These are phyloP conservation scores for Fusarium sp. DNA, from an alignment of 2,329 filamentous ascomycete genomes.

Conservation along the genomic window DNA sequence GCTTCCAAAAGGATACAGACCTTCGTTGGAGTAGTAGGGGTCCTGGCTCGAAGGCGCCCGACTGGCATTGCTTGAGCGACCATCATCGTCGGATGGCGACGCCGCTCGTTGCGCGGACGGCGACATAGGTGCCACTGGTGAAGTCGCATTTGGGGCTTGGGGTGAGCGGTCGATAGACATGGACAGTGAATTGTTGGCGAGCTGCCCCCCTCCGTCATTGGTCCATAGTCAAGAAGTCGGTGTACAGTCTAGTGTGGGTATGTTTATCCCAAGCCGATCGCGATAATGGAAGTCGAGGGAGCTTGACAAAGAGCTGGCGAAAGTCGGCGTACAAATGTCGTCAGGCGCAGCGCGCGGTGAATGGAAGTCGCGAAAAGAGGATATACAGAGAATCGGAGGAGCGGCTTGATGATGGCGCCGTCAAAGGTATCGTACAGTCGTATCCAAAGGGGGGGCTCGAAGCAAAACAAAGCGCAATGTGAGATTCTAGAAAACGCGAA, in stretches of 20 bases:
- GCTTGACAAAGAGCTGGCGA: background rate
- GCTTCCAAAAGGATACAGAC: slow-evolving; percentile 49
- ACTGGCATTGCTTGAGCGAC: slow-evolving; percentile 43
- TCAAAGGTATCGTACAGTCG: slow-evolving; percentile 4
- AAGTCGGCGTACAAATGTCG: background rate
- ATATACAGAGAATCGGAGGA: background rate
- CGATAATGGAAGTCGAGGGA: background rate
- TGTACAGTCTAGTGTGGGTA: slow-evolving; percentile 15
- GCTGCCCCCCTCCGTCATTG: slow-evolving; percentile 47
- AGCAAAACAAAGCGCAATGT: slow-evolving; percentile 34
- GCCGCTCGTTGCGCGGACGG: slow-evolving; percentile 35
- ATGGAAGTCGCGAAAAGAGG: background rate
- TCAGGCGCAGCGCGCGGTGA: background rate
- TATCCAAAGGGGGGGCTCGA: slow-evolving; percentile 19
- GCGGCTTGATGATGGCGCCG: slow-evolving; percentile 3
- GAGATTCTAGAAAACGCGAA: slow-evolving; percentile 33
- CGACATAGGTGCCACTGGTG: slow-evolving; percentile 45
- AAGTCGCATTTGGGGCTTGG: slow-evolving; percentile 37
- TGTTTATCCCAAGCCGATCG: slow-evolving; percentile 10
- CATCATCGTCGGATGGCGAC: slow-evolving; percentile 46
- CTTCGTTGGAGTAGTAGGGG: slow-evolving; percentile 70
- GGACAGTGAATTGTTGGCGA: slow-evolving; percentile 44
- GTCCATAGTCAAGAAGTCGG: slow-evolving; percentile 46
- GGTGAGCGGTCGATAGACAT: slow-evolving; percentile 34
- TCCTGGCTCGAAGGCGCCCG: slow-evolving; percentile 45